These are phyloP conservation scores for Fimicolochytrium jonesii DNA, from an alignment of 192 early-diverging fungal species.

Conservation along the genomic window DNA sequence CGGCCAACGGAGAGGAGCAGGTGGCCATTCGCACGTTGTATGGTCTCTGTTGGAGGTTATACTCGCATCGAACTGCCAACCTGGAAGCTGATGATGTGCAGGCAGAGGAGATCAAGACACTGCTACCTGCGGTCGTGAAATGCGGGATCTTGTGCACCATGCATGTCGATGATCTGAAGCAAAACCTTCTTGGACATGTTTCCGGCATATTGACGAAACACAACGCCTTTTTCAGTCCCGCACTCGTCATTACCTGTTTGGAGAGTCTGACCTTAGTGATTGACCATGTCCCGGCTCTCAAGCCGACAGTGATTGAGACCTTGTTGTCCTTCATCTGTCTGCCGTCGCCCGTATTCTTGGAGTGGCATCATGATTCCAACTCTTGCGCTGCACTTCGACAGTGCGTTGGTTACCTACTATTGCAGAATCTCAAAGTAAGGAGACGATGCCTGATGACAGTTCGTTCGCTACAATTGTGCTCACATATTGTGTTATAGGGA, in stretches of 20 bases:
- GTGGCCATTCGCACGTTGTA: not conserved
- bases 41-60: not conserved
- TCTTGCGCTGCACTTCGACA: constrained; percentile 11
- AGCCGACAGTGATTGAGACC: not conserved
- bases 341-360: not conserved
- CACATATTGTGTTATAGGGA: not conserved
- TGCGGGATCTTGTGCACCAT: constrained; percentile 7
- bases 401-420: constrained; percentile 7
- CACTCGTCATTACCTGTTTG: constrained; percentile 5
- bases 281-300: not conserved
- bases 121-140: constrained; percentile 1
- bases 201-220: not conserved
- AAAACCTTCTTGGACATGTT: not conserved
- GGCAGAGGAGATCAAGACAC: not conserved
- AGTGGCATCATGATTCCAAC: constrained; percentile 7
- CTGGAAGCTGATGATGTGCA: not conserved
- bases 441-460: not conserved
- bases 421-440: not conserved
- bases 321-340: not conserved
- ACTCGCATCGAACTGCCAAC: too few species aligned
- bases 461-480: not conserved
- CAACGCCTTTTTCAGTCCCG: constrained; percentile 1
- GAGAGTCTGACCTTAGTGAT: constrained; percentile 9
- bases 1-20: not conserved
- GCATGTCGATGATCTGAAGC: constrained; percentile 1